A percentile compares a stretch with the other conserved stretches of the same genome.
These are phyloP conservation scores for Aureobasidium sp. DNA, from an alignment of 2,329 filamentous ascomycete species.

Conservation along the genomic window DNA sequence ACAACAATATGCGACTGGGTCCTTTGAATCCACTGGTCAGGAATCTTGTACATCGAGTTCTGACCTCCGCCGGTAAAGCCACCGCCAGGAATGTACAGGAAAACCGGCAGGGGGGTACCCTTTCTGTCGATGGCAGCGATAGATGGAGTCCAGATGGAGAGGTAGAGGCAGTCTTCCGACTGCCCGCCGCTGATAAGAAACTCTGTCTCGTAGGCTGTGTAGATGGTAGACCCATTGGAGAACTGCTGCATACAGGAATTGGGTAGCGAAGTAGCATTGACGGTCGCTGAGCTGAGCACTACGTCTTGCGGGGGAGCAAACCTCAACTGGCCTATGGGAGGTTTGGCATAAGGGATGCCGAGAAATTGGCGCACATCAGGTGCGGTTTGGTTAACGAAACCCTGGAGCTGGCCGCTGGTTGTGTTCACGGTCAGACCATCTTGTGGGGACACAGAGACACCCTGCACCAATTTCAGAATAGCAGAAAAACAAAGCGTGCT, in stretches of 20 bases:
- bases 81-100: slow-evolving; percentile 54
- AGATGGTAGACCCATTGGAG: slow-evolving; percentile 19
- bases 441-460: neutral
- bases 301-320: neutral
- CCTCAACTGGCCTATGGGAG: slow-evolving; percentile 27
- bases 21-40: slow-evolving; percentile 44
- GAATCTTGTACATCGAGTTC: slow-evolving; percentile 49
- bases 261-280: slow-evolving; percentile 19
- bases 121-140: slow-evolving; percentile 22
- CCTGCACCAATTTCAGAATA: neutral
- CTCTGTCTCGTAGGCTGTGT: slow-evolving; percentile 20
- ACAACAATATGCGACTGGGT: slow-evolving; percentile 46
- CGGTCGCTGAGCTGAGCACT: neutral
- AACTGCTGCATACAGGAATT: slow-evolving; percentile 26
- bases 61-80: slow-evolving; percentile 47
- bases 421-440: slow-evolving; percentile 19
- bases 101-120: slow-evolving; percentile 40
- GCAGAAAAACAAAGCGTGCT: neutral
- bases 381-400: slow-evolving; percentile 37
- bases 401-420: slow-evolving; percentile 49
- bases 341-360: slow-evolving; percentile 43
- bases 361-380: slow-evolving; percentile 55
- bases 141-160: slow-evolving; percentile 49
- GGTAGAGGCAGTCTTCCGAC: slow-evolving; percentile 48
- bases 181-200: slow-evolving; percentile 24